Conservation (phyloP, 179 eudicot genomes). For the Corrigiola litoralis region DNA sequence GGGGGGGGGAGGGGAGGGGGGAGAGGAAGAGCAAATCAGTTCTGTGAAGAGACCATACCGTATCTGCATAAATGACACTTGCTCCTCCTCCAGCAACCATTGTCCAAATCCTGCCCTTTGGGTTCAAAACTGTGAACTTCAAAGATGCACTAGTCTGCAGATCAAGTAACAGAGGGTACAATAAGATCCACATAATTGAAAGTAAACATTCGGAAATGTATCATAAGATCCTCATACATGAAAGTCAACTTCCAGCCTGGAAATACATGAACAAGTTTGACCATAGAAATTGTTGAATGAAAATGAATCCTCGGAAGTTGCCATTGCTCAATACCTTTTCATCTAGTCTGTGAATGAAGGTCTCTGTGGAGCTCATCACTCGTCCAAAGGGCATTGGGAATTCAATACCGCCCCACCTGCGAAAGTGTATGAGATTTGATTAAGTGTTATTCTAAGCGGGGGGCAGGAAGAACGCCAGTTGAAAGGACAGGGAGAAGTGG, state of each 20-base stretch:
- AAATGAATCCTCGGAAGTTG: neutral
- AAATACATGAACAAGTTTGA: neutral
- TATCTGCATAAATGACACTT: conserved; percentile 91
- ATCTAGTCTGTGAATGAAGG: conserved; percentile 66
- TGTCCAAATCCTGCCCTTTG: conserved; percentile 89
- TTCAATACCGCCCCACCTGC: conserved; percentile 80
- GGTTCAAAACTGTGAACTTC: conserved; percentile 87
- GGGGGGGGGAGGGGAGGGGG: too few relatives aligned
- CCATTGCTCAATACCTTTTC: conserved; percentile 47
- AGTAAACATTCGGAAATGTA: neutral
- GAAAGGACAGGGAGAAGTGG: neutral
- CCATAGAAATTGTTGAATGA: neutral
- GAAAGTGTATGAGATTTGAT: neutral
- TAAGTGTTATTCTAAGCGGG: neutral
- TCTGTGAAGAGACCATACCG: conserved; percentile 31
- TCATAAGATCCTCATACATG: neutral
- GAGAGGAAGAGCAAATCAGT: neutral
- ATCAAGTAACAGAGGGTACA: neutral
- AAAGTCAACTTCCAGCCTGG: neutral
- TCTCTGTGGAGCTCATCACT: conserved; percentile 79
- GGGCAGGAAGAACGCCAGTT: neutral
- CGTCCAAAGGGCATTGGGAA: conserved; percentile 88
- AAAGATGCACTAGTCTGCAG: conserved; percentile 87
- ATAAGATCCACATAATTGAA: conserved; percentile 1
- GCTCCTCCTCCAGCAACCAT: conserved; percentile 99